A percentile compares a stretch with the other conserved stretches of the same genome.
These are phyloP conservation scores for Phytophthora hybrid DNA, from an alignment of 352 stramenopile genomes.

Conservation along the genomic window DNA sequence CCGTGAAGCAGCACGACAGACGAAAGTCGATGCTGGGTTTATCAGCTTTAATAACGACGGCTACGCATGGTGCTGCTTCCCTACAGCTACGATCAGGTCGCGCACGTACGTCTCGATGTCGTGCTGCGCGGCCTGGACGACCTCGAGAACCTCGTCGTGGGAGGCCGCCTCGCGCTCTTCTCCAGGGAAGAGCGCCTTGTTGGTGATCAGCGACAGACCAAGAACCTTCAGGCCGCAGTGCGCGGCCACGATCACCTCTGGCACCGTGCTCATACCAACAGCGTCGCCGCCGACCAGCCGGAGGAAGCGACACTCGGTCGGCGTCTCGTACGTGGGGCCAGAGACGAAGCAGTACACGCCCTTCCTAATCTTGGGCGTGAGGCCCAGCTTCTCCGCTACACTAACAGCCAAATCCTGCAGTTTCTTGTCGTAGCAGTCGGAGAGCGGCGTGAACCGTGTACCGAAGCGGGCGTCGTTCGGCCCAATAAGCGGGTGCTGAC, in stretches of 20 bases:
- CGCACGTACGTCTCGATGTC: slow-evolving; percentile 29
- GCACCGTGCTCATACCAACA: slow-evolving; percentile 96
- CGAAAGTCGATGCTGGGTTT: background rate
- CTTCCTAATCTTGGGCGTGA: slow-evolving; percentile 77
- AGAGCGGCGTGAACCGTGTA: slow-evolving; percentile 93
- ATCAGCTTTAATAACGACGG: background rate
- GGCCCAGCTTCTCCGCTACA: slow-evolving; percentile 77
- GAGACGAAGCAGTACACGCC: slow-evolving; percentile 96
- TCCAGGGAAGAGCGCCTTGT: slow-evolving; percentile 85
- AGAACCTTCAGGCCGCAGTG: slow-evolving; percentile 96
- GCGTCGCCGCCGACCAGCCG: slow-evolving; percentile 90
- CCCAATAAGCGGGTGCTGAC: slow-evolving; percentile 93
- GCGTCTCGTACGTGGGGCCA: slow-evolving; percentile 96
- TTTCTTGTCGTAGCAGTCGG: slow-evolving; percentile 90
- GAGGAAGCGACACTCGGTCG: slow-evolving; percentile 92
- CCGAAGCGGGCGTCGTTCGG: slow-evolving; percentile 95
- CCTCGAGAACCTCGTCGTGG: slow-evolving; percentile 93
- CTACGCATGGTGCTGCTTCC: slow-evolving; percentile 10
- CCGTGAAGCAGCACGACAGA: too few relatives aligned
- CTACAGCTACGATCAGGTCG: slow-evolving; percentile 20
- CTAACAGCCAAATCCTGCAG: slow-evolving; percentile 80
- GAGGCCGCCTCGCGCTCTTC: slow-evolving; percentile 77
- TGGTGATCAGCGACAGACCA: slow-evolving; percentile 95
- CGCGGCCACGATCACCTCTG: slow-evolving; percentile 94
- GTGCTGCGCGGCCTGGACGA: slow-evolving; percentile 60